Evolutionary conservation across 2,329 filamentous ascomycete species (phyloP).

Genomic region (Alternaria ventricosa): DNA sequence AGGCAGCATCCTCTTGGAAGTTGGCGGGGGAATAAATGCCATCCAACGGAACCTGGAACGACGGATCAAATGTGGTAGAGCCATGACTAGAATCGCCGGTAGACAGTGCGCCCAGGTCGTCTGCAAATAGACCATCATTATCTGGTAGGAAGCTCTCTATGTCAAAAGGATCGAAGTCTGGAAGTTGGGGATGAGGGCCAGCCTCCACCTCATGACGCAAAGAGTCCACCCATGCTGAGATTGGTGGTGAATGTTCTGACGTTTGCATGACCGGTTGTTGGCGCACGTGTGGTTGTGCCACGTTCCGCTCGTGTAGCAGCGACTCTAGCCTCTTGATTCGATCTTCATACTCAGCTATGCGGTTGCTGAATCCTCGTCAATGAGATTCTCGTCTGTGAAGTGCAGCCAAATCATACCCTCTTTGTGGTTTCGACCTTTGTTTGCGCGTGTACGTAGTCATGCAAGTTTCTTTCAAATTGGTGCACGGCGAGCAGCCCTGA

Average conservation of each 20-base stretch:
- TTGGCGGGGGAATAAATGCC: conserved; percentile 12
- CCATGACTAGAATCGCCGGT: not conserved
- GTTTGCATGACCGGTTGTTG: conserved; percentile 23
- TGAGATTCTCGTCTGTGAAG: not conserved
- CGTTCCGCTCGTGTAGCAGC: conserved; percentile 29
- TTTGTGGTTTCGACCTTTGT: conserved; percentile 29
- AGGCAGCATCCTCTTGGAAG: conserved; percentile 22
- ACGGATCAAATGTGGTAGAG: not conserved
- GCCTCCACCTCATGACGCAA: conserved; percentile 28
- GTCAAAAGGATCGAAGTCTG: conserved; percentile 18
- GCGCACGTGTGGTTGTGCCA: conserved; percentile 24
- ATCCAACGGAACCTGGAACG: not conserved
- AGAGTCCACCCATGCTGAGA: conserved; percentile 25
- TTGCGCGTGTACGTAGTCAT: conserved; percentile 33
- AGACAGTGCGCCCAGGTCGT: not conserved
- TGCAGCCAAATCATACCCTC: conserved; percentile 17
- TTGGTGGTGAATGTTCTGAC: conserved; percentile 16
- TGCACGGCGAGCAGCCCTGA: conserved; percentile 27
- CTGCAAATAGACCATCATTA: not conserved
- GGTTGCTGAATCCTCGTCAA: conserved; percentile 14
- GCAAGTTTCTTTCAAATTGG: conserved; percentile 31
- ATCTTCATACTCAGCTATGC: conserved; percentile 33
- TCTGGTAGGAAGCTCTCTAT: conserved; percentile 1
- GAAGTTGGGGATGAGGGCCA: conserved; percentile 14
- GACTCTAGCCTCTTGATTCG: conserved; percentile 31